Percentiles rank a stretch among this genome's conserved stretches.
Evolutionary conservation across 2,329 filamentous ascomycete species (phyloP).

Genomic region (Alternaria metachromatica): DNA sequence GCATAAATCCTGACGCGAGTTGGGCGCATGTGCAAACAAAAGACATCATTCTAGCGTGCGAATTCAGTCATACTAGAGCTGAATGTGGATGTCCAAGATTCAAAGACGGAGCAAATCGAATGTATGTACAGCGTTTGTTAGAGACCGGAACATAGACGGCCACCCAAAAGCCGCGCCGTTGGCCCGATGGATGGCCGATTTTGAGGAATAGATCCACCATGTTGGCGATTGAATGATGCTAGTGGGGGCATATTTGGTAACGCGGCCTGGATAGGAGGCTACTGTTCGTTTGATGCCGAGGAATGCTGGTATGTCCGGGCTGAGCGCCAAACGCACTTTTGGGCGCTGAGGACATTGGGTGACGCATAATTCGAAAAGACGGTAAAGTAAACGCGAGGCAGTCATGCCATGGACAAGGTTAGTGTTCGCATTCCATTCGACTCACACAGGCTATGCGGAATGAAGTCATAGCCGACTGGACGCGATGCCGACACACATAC

Average conservation of each 20-base stretch:
- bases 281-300: neutral
- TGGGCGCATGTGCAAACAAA: neutral
- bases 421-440: neutral
- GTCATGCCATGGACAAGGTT: neutral
- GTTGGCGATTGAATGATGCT: neutral
- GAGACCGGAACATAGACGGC: neutral
- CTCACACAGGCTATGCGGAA: neutral
- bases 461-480: neutral
- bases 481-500: neutral
- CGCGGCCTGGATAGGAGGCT: neutral
- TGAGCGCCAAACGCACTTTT: neutral
- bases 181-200: neutral
- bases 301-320: neutral
- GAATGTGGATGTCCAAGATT: neutral
- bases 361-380: neutral
- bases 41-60: neutral
- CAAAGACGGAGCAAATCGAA: constrained; percentile 8
- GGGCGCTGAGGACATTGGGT: neutral
- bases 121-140: constrained; percentile 20
- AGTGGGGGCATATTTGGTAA: neutral
- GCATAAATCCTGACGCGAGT: neutral
- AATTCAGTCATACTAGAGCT: neutral
- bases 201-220: neutral
- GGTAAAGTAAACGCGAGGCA: neutral
- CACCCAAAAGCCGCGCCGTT: neutral